phyloP scores from a whole-genome alignment of 108 stramenopile genomes.

The Nitzschia palea region DNA sequence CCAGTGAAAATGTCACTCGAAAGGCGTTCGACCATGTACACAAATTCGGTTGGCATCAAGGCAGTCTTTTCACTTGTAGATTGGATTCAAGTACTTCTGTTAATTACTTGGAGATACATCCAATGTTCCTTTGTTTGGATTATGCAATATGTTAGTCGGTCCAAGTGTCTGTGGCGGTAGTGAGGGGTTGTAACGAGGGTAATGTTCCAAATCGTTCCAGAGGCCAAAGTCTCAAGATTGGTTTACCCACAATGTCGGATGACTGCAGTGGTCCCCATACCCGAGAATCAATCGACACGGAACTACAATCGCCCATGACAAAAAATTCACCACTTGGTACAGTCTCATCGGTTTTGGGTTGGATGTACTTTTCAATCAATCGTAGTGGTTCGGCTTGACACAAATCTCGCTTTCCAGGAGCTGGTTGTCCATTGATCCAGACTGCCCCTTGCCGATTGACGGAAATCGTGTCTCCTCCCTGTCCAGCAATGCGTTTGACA shows the following conservation, averaged over 20 bases:
- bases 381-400: conserved; percentile 47
- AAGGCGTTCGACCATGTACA: too few relatives aligned
- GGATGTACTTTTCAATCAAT: conserved; percentile 45
- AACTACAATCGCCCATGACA: conserved; percentile 66
- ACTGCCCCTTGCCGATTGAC: conserved; percentile 43
- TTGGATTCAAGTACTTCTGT: too few relatives aligned
- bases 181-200: neutral
- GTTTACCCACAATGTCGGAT: conserved; percentile 45
- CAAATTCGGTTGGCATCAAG: too few relatives aligned
- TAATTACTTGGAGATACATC: too few relatives aligned
- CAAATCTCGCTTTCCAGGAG: conserved; percentile 27
- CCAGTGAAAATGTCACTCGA: too few relatives aligned
- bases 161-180: neutral
- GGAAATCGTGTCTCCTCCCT: conserved; percentile 48
- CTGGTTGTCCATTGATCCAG: conserved; percentile 35
- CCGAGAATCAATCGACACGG: conserved; percentile 65
- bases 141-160: too few relatives aligned
- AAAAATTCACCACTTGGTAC: conserved; percentile 33
- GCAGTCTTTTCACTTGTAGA: too few relatives aligned
- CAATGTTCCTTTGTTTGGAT: too few relatives aligned
- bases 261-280: conserved; percentile 59
- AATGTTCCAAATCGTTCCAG: conserved; percentile 30
- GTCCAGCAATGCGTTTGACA: conserved; percentile 67
- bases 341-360: conserved; percentile 2
- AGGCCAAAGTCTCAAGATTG: conserved; percentile 47